These are phyloP conservation scores for Gracilariopsis chorda DNA, from an alignment of 23 red algal species.

Conservation along the genomic window DNA sequence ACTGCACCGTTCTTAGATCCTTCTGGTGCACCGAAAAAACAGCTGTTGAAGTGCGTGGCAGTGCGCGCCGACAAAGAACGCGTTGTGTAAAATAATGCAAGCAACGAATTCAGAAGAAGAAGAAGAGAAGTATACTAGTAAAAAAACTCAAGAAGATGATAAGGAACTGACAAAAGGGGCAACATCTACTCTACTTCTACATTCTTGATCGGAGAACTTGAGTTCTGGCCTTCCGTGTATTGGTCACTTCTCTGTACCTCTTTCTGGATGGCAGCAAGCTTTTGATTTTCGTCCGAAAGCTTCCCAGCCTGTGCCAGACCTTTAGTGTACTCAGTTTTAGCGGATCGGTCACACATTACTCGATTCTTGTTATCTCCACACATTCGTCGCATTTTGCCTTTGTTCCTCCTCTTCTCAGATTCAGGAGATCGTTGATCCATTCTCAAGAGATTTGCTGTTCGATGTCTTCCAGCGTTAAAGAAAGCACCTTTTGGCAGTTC, in stretches of 20 bases:
- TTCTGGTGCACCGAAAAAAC: no score
- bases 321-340: neutral
- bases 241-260: neutral
- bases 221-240: neutral
- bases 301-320: neutral
- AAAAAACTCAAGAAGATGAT: no score
- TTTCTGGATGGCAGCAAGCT: neutral
- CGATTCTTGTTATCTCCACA: neutral
- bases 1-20: no score
- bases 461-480: neutral
- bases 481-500: neutral
- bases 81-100: no score
- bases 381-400: neutral
- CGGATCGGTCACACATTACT: neutral
- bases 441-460: slow-evolving; percentile 9
- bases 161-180: no score
- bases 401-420: slow-evolving; percentile 4
- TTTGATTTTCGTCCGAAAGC: neutral
- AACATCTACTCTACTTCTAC: neutral
- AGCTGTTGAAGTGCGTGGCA: no score
- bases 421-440: slow-evolving; percentile 19
- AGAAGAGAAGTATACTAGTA: no score
- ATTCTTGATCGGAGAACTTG: neutral
- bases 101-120: no score
- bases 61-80: no score